Percentiles rank a stretch among this genome's conserved stretches.
These are phyloP conservation scores for Laburnicola sp. DNA, from an alignment of 2,329 filamentous ascomycete species.

Conservation along the genomic window DNA sequence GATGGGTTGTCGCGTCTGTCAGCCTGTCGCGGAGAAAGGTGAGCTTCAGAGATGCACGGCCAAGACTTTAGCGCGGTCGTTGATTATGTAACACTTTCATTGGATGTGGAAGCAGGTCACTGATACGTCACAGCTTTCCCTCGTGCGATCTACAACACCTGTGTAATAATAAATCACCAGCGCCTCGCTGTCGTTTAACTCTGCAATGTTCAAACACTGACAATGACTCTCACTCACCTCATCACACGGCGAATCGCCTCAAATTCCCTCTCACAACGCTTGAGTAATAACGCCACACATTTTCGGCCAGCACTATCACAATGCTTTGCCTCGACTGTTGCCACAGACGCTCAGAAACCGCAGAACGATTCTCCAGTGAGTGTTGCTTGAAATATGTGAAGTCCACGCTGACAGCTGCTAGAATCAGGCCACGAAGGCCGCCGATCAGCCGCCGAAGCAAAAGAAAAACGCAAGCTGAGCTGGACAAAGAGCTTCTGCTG, in stretches of 20 bases:
- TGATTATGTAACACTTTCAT: slow-evolving; percentile 3
- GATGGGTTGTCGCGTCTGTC: slow-evolving; percentile 5
- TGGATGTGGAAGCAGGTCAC: too few species aligned
- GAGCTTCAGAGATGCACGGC: slow-evolving; percentile 1
- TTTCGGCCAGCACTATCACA: background rate
- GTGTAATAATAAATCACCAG: too few species aligned
- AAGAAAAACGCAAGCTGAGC: slow-evolving; percentile 62
- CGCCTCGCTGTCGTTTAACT: background rate
- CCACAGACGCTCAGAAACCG: background rate
- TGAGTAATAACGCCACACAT: background rate
- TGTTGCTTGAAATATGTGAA: background rate
- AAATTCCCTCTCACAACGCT: background rate
- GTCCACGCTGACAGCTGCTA: slow-evolving; percentile 10
- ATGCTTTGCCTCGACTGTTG: slow-evolving; percentile 8
- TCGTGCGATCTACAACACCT: too few species aligned
- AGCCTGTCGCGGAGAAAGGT: slow-evolving; percentile 10
- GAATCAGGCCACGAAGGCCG: slow-evolving; percentile 16
- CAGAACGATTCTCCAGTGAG: slow-evolving; percentile 12
- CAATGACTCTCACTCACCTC: background rate
- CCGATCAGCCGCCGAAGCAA: slow-evolving; percentile 27
- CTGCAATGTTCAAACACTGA: background rate
- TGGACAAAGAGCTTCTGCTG: slow-evolving; percentile 67
- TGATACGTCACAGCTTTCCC: too few species aligned
- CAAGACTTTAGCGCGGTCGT: background rate
- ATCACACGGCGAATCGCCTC: background rate